A percentile compares a stretch with the other conserved stretches of the same genome.
Conservation (phyloP, 257 asterid species). For the Primulina eburnea region DNA sequence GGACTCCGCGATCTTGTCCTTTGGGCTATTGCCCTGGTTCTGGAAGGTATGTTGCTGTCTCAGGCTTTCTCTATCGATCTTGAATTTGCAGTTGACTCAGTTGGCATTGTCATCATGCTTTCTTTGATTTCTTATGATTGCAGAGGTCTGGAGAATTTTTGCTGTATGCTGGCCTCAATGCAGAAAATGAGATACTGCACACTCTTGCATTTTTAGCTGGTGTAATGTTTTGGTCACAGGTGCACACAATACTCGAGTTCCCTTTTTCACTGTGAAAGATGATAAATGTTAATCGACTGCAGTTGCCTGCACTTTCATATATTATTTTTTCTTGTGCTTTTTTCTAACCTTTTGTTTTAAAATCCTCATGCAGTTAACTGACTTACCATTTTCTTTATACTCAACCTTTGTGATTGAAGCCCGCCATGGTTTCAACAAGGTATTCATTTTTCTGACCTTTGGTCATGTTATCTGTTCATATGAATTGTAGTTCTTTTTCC, state of each 20-base stretch:
- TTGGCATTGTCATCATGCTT: slow-evolving; percentile 2
- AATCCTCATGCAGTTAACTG: slow-evolving; percentile 65
- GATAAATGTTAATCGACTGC: neutral
- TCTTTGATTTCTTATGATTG: slow-evolving; percentile 27
- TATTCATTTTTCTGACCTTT: slow-evolving; percentile 23
- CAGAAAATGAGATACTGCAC: slow-evolving; percentile 79
- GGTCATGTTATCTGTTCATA: slow-evolving; percentile 9
- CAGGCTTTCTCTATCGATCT: slow-evolving; percentile 20
- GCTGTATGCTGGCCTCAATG: slow-evolving; percentile 57
- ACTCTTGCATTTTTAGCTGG: slow-evolving; percentile 91
- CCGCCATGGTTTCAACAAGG: slow-evolving; percentile 94
- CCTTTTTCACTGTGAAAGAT: slow-evolving; percentile 14
- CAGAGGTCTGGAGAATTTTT: slow-evolving; percentile 78
- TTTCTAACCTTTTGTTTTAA: slow-evolving; percentile 21
- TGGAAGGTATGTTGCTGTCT: slow-evolving; percentile 73
- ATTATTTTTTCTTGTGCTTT: neutral
- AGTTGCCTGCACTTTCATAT: neutral
- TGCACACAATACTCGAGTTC: slow-evolving; percentile 24
- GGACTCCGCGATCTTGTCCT: slow-evolving; percentile 82
- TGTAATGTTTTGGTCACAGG: slow-evolving; percentile 95
- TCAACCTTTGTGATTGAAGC: slow-evolving; percentile 95
- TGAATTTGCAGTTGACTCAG: slow-evolving; percentile 16
- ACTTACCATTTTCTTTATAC: slow-evolving; percentile 86
- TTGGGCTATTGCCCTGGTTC: slow-evolving; percentile 86
- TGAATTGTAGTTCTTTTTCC: slow-evolving; percentile 12